These are phyloP conservation scores for Fusarium secorum DNA, from an alignment of 2,329 filamentous ascomycete genomes.

Conservation along the genomic window DNA sequence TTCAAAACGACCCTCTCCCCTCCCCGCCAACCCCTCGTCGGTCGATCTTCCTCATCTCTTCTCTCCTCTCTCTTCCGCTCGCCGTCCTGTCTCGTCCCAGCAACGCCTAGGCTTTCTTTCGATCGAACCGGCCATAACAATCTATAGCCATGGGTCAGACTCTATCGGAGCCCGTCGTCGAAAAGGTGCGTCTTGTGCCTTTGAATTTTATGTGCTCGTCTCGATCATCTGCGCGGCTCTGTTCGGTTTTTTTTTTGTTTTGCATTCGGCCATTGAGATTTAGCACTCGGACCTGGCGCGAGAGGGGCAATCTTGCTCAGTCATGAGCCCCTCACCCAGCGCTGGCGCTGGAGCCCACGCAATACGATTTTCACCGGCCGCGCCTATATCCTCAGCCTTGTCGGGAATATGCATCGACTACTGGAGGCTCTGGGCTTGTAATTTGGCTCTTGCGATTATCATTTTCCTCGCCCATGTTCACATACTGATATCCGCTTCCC, in stretches of 20 bases:
- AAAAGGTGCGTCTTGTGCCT: conserved; percentile 74
- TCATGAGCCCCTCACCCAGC: conserved; percentile 38
- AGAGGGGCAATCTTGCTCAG: conserved; percentile 35
- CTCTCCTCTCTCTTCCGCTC: conserved; percentile 24
- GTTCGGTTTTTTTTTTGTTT: background rate
- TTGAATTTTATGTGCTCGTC: conserved; percentile 2
- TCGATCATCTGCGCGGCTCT: background rate
- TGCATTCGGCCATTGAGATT: conserved; percentile 19
- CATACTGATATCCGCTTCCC: conserved; percentile 20
- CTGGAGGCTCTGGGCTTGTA: background rate
- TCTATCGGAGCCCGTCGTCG: conserved; percentile 97
- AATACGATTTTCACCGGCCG: conserved; percentile 5
- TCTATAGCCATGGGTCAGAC: conserved; percentile 87
- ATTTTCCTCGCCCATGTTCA: background rate
- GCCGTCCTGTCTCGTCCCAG: conserved; percentile 25
- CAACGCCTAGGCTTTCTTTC: conserved; percentile 39
- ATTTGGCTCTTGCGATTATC: background rate
- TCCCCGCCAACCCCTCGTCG: conserved; percentile 31
- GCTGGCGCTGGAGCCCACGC: conserved; percentile 12
- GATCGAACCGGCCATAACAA: conserved; percentile 36
- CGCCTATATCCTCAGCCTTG: conserved; percentile 17
- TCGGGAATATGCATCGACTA: background rate
- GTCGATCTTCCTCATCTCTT: conserved; percentile 30
- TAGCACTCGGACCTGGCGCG: conserved; percentile 16
- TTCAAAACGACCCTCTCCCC: conserved; percentile 19